Evolutionary conservation across 768 basidiomycete genomes (phyloP), one percentile per base, ranked within the genome.

Genomic region (Lactarius akahatsu): DNA sequence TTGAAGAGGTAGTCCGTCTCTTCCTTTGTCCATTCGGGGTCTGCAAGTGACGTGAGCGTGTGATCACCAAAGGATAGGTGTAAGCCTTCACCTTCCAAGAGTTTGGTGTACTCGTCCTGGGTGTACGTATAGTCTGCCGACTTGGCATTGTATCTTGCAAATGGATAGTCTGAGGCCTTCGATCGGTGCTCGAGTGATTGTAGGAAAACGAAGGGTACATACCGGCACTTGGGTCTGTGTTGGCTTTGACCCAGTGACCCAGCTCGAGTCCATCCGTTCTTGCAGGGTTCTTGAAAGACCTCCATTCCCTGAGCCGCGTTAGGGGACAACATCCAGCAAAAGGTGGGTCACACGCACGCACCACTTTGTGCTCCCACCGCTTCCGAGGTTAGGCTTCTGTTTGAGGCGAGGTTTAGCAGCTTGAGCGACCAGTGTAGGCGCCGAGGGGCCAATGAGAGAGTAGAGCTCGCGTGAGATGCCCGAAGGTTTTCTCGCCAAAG

Each of bases 381-480:
- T 81, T 52, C 87, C 87, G 28, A 91, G 79, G 68, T 87, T 90
- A 3, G 93, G 92, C 69, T 92, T 90, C 76, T 94, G 90, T 74
- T 95, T 95, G 64, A 96, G 83, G 62, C 88, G 86, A 41, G 92
- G 91, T 74, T 92, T 91, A 32, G 89, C 82, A 65, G 89, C 83
- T 71, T 91, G 88, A 40, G 91, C 85, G 0, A 88, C 89, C 58
- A 98, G 83, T 2, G 90, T 87, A 0, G 96, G 95, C 13, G 91
- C 90, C 57, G 92, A 91, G 66, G 93, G 88, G n/a, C 96, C 96
- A 70, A 99, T 98, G 66, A 99, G 86, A 1, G 91, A 88, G 78
- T 91, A 98, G 2, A 99, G 83, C 76, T 98, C 96, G 71, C 95
- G 82, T 0, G 94, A 90, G 67, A 98, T 95, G 23, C 96, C 96